These are phyloP conservation scores for Dictyostelium gargantuum DNA, from an alignment of 208 protist genomes.

Conservation along the genomic window DNA sequence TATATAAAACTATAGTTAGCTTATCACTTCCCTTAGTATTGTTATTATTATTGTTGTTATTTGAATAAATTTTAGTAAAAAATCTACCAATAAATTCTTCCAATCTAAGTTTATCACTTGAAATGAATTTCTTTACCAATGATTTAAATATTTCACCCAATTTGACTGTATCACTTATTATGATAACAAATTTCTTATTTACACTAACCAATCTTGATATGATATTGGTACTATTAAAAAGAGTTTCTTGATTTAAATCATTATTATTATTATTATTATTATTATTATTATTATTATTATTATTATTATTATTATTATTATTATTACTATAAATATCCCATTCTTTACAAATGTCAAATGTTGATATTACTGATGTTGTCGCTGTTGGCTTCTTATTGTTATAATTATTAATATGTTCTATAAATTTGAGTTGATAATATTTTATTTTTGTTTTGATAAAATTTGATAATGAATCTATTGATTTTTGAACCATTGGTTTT, in stretches of 20 bases:
- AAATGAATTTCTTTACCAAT: not conserved
- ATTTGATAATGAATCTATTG: not conserved
- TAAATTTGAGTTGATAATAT: not conserved
- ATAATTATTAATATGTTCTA: not conserved
- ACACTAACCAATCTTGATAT: not conserved
- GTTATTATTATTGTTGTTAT: too few species aligned
- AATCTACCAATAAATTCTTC: conserved; percentile 30
- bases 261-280: not conserved
- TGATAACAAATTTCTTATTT: not conserved
- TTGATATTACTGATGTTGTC: not conserved
- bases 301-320: not conserved
- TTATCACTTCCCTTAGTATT: too few species aligned
- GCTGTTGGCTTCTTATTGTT: not conserved
- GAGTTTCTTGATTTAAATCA: too few species aligned
- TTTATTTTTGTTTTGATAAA: not conserved
- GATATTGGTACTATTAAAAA: not conserved
- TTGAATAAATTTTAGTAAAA: not conserved
- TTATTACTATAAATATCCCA: not conserved
- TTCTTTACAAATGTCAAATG: not conserved
- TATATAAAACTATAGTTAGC: not conserved
- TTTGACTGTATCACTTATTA: not conserved
- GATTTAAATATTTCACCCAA: not conserved
- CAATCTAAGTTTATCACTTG: not conserved
- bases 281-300: not conserved
- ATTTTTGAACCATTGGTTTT: not conserved